phyloP scores from a whole-genome alignment of 768 basidiomycete species.

The Podaxis mareebaensis region DNA sequence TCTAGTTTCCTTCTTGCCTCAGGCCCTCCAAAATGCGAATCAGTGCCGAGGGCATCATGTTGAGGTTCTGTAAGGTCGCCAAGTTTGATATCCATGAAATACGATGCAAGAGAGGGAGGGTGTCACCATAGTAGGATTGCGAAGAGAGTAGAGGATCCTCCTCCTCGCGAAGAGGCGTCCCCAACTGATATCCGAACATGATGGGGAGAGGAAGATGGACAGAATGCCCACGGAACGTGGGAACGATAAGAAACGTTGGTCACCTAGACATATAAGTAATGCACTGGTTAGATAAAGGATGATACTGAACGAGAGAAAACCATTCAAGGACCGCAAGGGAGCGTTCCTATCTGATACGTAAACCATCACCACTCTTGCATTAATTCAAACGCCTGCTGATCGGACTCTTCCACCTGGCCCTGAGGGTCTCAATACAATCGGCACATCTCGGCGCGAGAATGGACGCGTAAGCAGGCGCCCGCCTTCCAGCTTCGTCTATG shows the following conservation, averaged over 20 bases:
- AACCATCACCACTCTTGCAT: too few relatives aligned
- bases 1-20: conserved; percentile 31
- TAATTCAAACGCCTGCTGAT: too few relatives aligned
- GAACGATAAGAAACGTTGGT: background rate
- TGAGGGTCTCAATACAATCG: too few relatives aligned
- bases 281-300: background rate
- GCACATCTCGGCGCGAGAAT: too few relatives aligned
- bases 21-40: conserved; percentile 27
- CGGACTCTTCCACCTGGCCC: too few relatives aligned
- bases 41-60: conserved; percentile 24
- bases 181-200: background rate
- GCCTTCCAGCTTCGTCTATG: too few relatives aligned
- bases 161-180: conserved; percentile 4
- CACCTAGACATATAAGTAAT: background rate
- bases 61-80: conserved; percentile 5
- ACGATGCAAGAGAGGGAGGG: background rate
- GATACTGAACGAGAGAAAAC: too few relatives aligned
- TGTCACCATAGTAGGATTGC: conserved; percentile 9
- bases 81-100: background rate
- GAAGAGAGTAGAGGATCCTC: conserved; percentile 14
- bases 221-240: background rate
- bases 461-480: too few relatives aligned
- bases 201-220: background rate
- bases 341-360: too few relatives aligned
- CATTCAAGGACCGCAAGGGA: background rate